Base-by-base conservation (phyloP, 345 rosid species). In the Aethionema arabicum region DNA sequence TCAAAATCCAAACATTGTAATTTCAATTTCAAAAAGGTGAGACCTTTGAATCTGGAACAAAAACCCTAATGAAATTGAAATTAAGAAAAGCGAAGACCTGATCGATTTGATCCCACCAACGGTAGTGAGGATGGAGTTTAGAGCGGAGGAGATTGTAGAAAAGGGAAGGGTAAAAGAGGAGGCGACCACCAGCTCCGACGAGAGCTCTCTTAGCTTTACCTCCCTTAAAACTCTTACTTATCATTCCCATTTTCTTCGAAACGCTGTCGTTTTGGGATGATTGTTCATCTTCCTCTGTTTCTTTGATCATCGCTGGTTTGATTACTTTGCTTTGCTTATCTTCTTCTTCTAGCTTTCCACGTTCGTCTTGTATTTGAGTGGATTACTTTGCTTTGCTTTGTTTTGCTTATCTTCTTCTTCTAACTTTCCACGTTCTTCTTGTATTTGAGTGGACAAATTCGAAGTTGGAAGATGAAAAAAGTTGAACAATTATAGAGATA, bases 21-120 rank as follows among this genome's bases (percentile, higher is more conserved):
- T 10, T 27, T 29, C 21, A 57, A 39, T 57, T 27, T 60, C 45
- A 41, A 41, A 9, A 41, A 41, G 11, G 7, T 10, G 2, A 3
- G 6, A 10, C 13, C 45, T 41, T 1, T 10, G 9, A 8, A 6
- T 8, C n/a, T 41, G 6, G n/a, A 8, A 6, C 40, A 10, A 37
- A 37, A 37, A 1, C 40, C 40, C 11, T 37, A 37, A 37, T 10
- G 39, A 16, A 7, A 27, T n/a, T 0, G 11, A 16, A 30, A 52
- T 13, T 10, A 13, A 33, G 3, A 11, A 16, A 52, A n/a, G 8
- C 4, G 10, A 3, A 42, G 6, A 72, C 75, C 71, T 72, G 56
- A 4, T 65, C 71, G 65, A 72, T 65, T 52, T 44, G 66, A 60
- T 72, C 75, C 75, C 75, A 72, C 75, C 75, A 72, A 6, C 51